These are phyloP conservation scores for Pichia cabralensis DNA, from an alignment of 805 yeast genomes.

Conservation along the genomic window DNA sequence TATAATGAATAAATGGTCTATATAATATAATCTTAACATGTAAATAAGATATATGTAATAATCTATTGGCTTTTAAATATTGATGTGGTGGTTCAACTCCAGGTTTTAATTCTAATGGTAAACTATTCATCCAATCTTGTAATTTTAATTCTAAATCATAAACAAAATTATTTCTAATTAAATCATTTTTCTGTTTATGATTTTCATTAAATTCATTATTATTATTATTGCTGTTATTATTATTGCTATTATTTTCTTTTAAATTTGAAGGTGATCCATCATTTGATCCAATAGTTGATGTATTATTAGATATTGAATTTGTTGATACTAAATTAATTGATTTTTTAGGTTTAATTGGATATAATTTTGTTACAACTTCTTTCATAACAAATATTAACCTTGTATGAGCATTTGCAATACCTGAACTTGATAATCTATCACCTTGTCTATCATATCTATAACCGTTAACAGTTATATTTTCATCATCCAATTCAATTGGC, in stretches of 20 bases:
- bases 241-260: neutral
- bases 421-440: constrained; percentile 56
- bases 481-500: constrained; percentile 81
- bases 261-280: too few relatives aligned
- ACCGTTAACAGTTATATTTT: constrained; percentile 62
- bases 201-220: too few relatives aligned
- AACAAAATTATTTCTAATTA: constrained; percentile 32
- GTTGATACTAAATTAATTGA: constrained; percentile 4
- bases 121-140: constrained; percentile 57
- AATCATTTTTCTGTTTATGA: constrained; percentile 17
- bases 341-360: constrained; percentile 51
- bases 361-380: constrained; percentile 60
- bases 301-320: too few relatives aligned
- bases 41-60: constrained; percentile 59
- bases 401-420: constrained; percentile 81
- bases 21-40: constrained; percentile 75
- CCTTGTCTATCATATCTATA: constrained; percentile 34
- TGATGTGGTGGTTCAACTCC: constrained; percentile 57
- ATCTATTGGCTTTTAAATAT: constrained; percentile 64
- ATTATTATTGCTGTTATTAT: neutral
- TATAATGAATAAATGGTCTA: constrained; percentile 81
- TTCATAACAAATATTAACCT: constrained; percentile 59
- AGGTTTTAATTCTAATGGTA: constrained; percentile 66
- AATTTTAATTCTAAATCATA: constrained; percentile 59
- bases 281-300: neutral